Evolutionary conservation across 805 yeast species (phyloP).

Genomic region (Cyberlindnera bimundalis): DNA sequence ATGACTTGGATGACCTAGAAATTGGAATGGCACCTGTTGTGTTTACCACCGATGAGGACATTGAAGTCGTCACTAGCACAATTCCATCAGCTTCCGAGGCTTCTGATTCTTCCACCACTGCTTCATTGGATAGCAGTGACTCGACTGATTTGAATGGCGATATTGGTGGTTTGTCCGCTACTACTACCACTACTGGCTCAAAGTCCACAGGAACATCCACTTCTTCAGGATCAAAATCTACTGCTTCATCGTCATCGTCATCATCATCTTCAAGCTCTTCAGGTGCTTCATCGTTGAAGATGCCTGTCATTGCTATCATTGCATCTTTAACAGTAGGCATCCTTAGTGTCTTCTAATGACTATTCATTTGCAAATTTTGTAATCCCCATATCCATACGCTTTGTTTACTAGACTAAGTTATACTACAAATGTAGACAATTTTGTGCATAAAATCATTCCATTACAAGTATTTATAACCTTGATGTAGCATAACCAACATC

Average conservation of each 20-base stretch:
- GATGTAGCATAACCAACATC: background rate
- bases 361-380: background rate
- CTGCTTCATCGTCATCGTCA: conserved; percentile 1
- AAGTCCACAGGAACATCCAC: background rate
- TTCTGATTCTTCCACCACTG: conserved; percentile 41
- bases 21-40: conserved; percentile 47
- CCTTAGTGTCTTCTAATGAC: background rate
- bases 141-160: conserved; percentile 9
- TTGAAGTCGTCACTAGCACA: conserved; percentile 41
- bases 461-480: background rate
- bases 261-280: conserved; percentile 7
- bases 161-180: conserved; percentile 1
- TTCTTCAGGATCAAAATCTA: background rate
- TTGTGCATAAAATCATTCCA: conserved; percentile 2
- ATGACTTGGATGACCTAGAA: conserved; percentile 44
- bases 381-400: background rate
- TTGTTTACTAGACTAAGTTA: too few species aligned
- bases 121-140: conserved; percentile 14
- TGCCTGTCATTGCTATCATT: conserved; percentile 1
- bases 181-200: background rate
- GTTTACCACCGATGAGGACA: conserved; percentile 33
- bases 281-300: background rate
- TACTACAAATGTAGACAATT: background rate
- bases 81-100: conserved; percentile 55
- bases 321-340: conserved; percentile 5